These are phyloP conservation scores for Pseudogymnoascus sp. DNA, from an alignment of 2,329 filamentous ascomycete species.

Conservation along the genomic window DNA sequence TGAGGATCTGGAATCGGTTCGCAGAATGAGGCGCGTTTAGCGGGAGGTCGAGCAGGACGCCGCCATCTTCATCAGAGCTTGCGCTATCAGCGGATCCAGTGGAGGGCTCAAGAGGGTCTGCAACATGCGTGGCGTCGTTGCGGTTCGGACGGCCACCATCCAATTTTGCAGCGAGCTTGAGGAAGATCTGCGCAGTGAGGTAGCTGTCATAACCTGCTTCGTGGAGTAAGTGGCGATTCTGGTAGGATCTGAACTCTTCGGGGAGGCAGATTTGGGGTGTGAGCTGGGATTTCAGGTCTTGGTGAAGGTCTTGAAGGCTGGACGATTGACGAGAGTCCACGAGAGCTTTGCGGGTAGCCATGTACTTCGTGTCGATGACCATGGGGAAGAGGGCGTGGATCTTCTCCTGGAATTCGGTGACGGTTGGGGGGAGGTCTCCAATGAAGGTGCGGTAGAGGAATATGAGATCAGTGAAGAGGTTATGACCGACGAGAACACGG, in stretches of 20 bases:
- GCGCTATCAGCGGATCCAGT: not conserved
- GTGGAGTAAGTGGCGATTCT: conserved; percentile 30
- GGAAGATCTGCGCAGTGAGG: conserved; percentile 36
- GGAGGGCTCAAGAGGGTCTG: not conserved
- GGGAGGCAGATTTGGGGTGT: conserved; percentile 33
- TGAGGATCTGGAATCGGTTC: not conserved
- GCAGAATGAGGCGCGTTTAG: not conserved
- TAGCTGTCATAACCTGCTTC: conserved; percentile 51
- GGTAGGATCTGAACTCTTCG: not conserved
- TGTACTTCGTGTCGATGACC: conserved; percentile 53
- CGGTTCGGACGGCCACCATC: conserved; percentile 12
- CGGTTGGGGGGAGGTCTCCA: conserved; percentile 43
- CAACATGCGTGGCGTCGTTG: not conserved
- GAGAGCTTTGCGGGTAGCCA: conserved; percentile 32
- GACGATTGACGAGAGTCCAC: conserved; percentile 17
- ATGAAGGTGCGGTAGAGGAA: conserved; percentile 58
- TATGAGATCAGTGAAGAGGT: conserved; percentile 54
- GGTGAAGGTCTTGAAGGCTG: conserved; percentile 40
- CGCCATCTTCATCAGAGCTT: not conserved
- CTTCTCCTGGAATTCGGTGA: conserved; percentile 42
- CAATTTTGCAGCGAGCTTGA: conserved; percentile 25
- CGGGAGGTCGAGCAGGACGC: not conserved
- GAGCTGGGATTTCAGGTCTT: conserved; percentile 32
- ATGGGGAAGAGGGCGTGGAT: conserved; percentile 40
- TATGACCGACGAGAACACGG: conserved; percentile 51